phyloP scores from a whole-genome alignment of 805 yeast genomes.

The Metschnikowia aberdeeniae region DNA sequence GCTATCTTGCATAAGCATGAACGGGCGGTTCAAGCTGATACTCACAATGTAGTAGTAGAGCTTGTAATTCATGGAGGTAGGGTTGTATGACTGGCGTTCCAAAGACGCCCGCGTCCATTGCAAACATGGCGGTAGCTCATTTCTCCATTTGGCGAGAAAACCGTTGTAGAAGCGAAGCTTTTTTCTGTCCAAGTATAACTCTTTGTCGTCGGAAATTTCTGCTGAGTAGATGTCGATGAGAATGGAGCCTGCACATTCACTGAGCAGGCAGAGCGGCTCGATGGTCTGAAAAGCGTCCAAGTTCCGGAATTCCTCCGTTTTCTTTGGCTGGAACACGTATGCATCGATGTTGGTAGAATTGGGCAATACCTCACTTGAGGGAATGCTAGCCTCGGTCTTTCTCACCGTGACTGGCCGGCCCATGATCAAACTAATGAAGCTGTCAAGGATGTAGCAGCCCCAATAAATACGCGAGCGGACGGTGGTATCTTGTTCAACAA shows the following conservation, averaged over 20 bases:
- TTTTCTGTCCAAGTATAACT: slow-evolving; percentile 9
- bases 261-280: slow-evolving; percentile 15
- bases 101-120: slow-evolving; percentile 13
- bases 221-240: slow-evolving; percentile 16
- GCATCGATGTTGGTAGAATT: slow-evolving; percentile 13
- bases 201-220: slow-evolving; percentile 12
- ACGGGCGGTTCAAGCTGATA: slow-evolving; percentile 17
- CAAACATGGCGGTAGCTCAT: slow-evolving; percentile 11
- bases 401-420: slow-evolving; percentile 20
- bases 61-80: slow-evolving; percentile 16
- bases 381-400: slow-evolving; percentile 17
- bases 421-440: slow-evolving; percentile 18
- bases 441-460: slow-evolving; percentile 18
- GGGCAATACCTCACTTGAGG: slow-evolving; percentile 18
- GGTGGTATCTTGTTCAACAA: slow-evolving; percentile 12
- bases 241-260: slow-evolving; percentile 17
- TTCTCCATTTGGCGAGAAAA: slow-evolving; percentile 13
- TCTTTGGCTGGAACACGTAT: slow-evolving; percentile 12
- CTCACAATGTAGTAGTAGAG: slow-evolving; percentile 16
- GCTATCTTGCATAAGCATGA: slow-evolving; percentile 5
- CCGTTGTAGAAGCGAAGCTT: slow-evolving; percentile 12
- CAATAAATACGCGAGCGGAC: slow-evolving; percentile 18
- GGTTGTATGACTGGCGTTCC: slow-evolving; percentile 13
- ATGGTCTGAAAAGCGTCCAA: slow-evolving; percentile 16
- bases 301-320: slow-evolving; percentile 4